Conservation (phyloP, 75 land plant species). For the Isoetes taiwanensis region DNA sequence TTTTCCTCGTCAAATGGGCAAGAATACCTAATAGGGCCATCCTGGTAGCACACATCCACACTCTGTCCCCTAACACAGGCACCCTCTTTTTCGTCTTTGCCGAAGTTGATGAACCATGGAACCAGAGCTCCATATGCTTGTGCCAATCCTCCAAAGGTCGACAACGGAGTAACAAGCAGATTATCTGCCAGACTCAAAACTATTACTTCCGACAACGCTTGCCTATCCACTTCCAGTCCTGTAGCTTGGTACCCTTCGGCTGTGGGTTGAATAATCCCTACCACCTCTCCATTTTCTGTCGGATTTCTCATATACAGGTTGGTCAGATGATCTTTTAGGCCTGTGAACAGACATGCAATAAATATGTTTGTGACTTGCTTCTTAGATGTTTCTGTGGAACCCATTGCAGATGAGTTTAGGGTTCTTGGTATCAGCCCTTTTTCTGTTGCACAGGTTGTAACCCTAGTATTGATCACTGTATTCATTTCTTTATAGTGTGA, state of each 20-base stretch:
- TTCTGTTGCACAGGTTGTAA: background rate
- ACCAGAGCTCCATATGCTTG: conserved; percentile 14
- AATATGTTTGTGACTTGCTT: background rate
- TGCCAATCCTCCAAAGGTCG: conserved; percentile 15
- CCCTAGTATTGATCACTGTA: conserved; percentile 4
- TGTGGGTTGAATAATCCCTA: too few relatives aligned
- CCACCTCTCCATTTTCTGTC: background rate
- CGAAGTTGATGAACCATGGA: conserved; percentile 9
- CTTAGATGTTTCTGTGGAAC: background rate
- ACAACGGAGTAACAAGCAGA: background rate
- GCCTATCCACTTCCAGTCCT: conserved; percentile 6
- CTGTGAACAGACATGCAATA: conserved; percentile 6
- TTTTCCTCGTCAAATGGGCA: background rate
- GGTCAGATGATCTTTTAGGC: conserved; percentile 8
- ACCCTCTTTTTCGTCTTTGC: background rate
- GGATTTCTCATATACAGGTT: background rate
- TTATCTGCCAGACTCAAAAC: conserved; percentile 7
- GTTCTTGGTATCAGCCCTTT: background rate
- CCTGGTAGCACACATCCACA: background rate
- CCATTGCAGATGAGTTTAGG: background rate
- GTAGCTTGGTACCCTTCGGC: background rate
- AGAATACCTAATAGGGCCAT: background rate
- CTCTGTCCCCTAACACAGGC: background rate
- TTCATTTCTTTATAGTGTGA: background rate
- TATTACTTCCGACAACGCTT: conserved; percentile 9